Evolutionary conservation across 345 rosid genomes (phyloP), one percentile per base, ranked within the genome.

Genomic region (Linum usitatissimum): DNA sequence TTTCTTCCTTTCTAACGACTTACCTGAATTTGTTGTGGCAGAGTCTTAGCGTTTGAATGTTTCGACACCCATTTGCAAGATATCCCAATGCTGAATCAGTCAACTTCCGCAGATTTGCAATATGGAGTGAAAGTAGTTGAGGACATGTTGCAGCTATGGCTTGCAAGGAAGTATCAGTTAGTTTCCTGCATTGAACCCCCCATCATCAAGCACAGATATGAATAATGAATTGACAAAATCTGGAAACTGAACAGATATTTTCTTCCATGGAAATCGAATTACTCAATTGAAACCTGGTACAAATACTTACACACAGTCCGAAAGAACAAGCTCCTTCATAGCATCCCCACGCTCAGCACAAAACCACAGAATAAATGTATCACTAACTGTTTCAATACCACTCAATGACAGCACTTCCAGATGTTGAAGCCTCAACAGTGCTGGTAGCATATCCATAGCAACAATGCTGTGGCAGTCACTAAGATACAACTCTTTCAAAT

Each of bases 1-100:
- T 23, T 23, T 23, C 28, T 23, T 23, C 28, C 28, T 23, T 23
- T 23, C 28, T 23, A 23, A 23, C 28, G 28, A 36, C 36, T 53
- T 20, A 74, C 97, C 96, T 90, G 87, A 92, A 87, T 23, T 76
- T 64, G 75, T 87, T 93, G 75, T 83, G 84, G 69, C 84, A 72
- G 60, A 93, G 74, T 18, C 75, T 77, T 62, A 93, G 71, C 36
- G 72, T 80, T 67, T 82, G 78, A 17, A 93, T 70, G 28, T 71
- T 68, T 56, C 19, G 86, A 67, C 90, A 84, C 56, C 90, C 90
- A 83, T 82, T 90, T 45, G 94, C 86, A 75, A 93, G 94, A 75
- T 79, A 80, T 57, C 84, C 90, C 65, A 93, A 53, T 55, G 97
- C 51, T 67, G 76, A 79, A 78, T 93, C 96, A 6, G 97, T 89